Evolutionary conservation across 768 basidiomycete genomes (phyloP).

Genomic region (Amanita thiersii): DNA sequence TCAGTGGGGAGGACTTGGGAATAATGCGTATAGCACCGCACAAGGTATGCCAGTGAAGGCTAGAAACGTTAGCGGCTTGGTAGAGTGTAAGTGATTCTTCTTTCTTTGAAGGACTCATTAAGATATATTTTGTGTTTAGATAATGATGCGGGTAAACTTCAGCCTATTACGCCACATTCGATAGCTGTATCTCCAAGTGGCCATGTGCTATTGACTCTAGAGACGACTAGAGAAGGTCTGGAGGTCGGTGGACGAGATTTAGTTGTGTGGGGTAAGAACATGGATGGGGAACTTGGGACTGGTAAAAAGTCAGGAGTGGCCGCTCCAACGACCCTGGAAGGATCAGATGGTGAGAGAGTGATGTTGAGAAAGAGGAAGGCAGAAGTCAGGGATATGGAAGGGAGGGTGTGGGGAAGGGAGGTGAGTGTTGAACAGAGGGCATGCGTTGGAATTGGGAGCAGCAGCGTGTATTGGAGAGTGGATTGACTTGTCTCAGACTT

Average conservation of each 20-base stretch:
- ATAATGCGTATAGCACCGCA: slow-evolving; percentile 56
- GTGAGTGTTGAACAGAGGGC: slow-evolving; percentile 59
- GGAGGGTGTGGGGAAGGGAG: slow-evolving; percentile 50
- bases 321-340: slow-evolving; percentile 43
- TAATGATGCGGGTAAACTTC: slow-evolving; percentile 55
- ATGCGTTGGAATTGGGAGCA: slow-evolving; percentile 54
- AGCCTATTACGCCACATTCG: slow-evolving; percentile 53
- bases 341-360: slow-evolving; percentile 45
- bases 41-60: slow-evolving; percentile 66
- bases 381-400: slow-evolving; percentile 50
- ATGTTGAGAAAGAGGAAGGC: slow-evolving; percentile 47
- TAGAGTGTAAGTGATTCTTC: slow-evolving; percentile 62
- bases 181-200: slow-evolving; percentile 68
- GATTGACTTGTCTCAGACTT: slow-evolving; percentile 7
- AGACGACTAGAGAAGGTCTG: slow-evolving; percentile 43
- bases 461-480: slow-evolving; percentile 67
- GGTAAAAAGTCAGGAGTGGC: slow-evolving; percentile 57
- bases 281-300: slow-evolving; percentile 68
- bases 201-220: slow-evolving; percentile 68
- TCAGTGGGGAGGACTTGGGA: slow-evolving; percentile 74
- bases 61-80: slow-evolving; percentile 72
- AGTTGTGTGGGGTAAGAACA: slow-evolving; percentile 66
- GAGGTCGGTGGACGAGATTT: slow-evolving; percentile 58
- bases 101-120: slow-evolving; percentile 3
- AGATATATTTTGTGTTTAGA: slow-evolving; percentile 42